Conservation (phyloP, 805 yeast genomes). For the Yarrowia divulgata region DNA sequence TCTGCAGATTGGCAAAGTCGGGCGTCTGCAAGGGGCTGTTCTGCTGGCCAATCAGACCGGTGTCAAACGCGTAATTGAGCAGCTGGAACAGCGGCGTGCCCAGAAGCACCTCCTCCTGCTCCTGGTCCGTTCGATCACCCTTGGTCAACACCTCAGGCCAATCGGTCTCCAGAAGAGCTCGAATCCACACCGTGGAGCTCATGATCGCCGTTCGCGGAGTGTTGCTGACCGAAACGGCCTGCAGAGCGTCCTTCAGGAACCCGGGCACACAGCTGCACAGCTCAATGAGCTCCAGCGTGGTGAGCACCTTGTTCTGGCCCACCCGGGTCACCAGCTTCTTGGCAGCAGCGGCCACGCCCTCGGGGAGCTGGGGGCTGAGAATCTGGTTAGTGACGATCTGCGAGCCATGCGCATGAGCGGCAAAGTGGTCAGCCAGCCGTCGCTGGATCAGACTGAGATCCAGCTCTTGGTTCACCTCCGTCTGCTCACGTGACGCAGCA, state of each 20-base stretch:
- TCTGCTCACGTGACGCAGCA: slow-evolving; percentile 8
- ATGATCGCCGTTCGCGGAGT: background rate
- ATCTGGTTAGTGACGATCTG: slow-evolving; percentile 4
- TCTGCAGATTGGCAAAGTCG: slow-evolving; percentile 12
- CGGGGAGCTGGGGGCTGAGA: slow-evolving; percentile 6
- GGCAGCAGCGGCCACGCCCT: slow-evolving; percentile 7
- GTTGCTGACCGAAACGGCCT: slow-evolving; percentile 12
- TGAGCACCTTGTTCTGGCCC: slow-evolving; percentile 2
- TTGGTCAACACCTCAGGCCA: background rate
- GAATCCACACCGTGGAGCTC: slow-evolving; percentile 19
- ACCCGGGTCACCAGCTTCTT: slow-evolving; percentile 6
- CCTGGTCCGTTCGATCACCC: background rate
- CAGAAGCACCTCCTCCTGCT: background rate
- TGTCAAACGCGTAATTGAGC: background rate
- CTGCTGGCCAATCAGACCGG: slow-evolving; percentile 14
- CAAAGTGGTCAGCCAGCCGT: background rate
- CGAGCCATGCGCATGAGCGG: background rate
- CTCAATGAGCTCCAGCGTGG: slow-evolving; percentile 15
- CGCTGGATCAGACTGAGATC: slow-evolving; percentile 1
- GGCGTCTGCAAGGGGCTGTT: slow-evolving; percentile 23
- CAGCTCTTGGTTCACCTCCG: slow-evolving; percentile 12
- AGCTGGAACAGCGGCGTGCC: slow-evolving; percentile 17
- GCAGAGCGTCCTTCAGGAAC: slow-evolving; percentile 6
- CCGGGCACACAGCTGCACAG: slow-evolving; percentile 5
- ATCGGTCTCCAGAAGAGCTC: slow-evolving; percentile 15